Conservation (phyloP, 2,329 filamentous ascomycete species). For the Blumeria graminis region DNA sequence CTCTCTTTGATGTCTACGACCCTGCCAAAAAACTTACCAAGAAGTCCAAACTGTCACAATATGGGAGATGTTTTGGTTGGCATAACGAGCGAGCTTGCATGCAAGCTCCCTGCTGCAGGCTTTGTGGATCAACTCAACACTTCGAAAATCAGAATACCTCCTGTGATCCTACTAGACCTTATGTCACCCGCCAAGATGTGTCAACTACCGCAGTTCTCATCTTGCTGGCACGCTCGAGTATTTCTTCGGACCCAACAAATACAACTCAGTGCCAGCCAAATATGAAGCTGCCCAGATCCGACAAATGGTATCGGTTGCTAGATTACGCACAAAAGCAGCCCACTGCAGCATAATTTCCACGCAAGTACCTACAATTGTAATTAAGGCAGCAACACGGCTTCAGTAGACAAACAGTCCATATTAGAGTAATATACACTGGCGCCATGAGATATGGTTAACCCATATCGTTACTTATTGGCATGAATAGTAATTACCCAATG, state of each 20-base stretch:
- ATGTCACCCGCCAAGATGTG: not conserved
- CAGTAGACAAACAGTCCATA: too few relatives aligned
- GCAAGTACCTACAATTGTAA: too few relatives aligned
- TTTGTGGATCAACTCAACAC: not conserved
- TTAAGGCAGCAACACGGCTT: too few relatives aligned
- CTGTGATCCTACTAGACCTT: not conserved
- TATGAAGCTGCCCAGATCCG: not conserved
- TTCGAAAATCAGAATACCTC: not conserved
- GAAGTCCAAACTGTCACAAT: not conserved
- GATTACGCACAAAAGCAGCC: not conserved
- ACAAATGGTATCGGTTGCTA: not conserved
- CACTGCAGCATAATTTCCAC: not conserved
- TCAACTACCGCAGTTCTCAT: not conserved
- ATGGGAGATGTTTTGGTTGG: not conserved
- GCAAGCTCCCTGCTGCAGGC: not conserved
- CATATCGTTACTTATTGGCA: too few relatives aligned
- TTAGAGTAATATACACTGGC: too few relatives aligned
- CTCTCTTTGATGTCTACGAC: not conserved
- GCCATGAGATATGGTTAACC: too few relatives aligned
- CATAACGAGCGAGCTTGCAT: not conserved
- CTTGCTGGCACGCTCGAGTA: not conserved
- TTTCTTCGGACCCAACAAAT: not conserved
- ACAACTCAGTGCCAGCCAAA: not conserved
- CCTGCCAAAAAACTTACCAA: not conserved
- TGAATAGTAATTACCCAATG: too few relatives aligned